Conservation (phyloP, 106 monocot genomes). For the Acorus gramineus region DNA sequence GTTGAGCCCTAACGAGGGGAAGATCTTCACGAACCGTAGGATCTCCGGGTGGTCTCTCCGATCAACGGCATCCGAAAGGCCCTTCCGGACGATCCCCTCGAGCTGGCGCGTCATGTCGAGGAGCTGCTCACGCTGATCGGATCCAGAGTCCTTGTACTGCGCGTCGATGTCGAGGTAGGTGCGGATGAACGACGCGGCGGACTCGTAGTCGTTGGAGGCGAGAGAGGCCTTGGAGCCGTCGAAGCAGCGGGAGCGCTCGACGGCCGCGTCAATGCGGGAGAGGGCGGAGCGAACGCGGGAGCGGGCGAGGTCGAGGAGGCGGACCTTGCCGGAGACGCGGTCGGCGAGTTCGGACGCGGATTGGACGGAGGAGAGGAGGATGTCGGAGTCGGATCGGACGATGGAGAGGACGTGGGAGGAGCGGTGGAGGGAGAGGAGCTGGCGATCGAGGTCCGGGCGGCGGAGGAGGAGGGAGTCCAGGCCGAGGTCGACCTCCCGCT, state of each 20-base stretch:
- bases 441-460: constrained; percentile 81
- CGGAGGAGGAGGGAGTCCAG: constrained; percentile 66
- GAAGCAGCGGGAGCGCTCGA: constrained; percentile 52
- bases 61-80: constrained; percentile 60
- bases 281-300: constrained; percentile 51
- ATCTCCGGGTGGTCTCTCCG: constrained; percentile 53
- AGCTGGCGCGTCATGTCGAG: constrained; percentile 53
- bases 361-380: constrained; percentile 44
- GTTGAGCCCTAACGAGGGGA: constrained; percentile 59
- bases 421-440: constrained; percentile 44
- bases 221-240: constrained; percentile 44
- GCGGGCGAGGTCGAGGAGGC: constrained; percentile 72
- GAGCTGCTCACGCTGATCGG: constrained; percentile 64
- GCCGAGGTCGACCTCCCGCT: constrained; percentile 64
- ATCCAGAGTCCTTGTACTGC: constrained; percentile 27
- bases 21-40: constrained; percentile 63
- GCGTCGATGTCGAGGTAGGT: constrained; percentile 73
- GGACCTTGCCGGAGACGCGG: constrained; percentile 51
- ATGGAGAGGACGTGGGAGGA: constrained; percentile 52
- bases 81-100: constrained; percentile 41
- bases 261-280: constrained; percentile 47
- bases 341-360: constrained; percentile 67
- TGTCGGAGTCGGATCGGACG: constrained; percentile 47
- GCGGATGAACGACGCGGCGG: constrained; percentile 47
- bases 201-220: constrained; percentile 47